Percentiles rank a stretch among this genome's conserved stretches.
Conservation (phyloP, 169 alveolate species). For the Eimeria sp. region DNA sequence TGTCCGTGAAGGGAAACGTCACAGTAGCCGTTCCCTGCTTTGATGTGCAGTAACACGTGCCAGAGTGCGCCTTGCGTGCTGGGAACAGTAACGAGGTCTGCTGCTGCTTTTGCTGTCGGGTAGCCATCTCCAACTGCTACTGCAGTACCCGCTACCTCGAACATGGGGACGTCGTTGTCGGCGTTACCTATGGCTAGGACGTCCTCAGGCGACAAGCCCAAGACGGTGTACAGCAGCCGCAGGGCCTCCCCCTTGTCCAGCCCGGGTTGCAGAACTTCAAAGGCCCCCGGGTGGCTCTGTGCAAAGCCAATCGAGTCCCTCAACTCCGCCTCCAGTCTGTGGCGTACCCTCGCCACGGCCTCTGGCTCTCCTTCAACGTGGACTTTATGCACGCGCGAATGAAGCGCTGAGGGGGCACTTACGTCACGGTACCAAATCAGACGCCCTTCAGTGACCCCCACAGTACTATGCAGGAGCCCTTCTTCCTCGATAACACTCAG, state of each 20-base stretch:
- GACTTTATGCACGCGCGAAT: background rate
- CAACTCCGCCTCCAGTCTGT: background rate
- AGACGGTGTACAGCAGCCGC: background rate
- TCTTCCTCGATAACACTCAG: background rate
- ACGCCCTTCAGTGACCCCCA: background rate
- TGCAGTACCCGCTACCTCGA: constrained; percentile 82
- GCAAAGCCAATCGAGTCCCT: constrained; percentile 21
- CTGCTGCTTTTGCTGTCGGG: background rate
- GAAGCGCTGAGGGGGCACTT: too few species aligned
- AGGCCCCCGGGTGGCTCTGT: background rate
- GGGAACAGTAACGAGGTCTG: constrained; percentile 32
- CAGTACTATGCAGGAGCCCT: background rate
- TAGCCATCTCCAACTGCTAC: constrained; percentile 85
- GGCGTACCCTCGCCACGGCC: background rate
- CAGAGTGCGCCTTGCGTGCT: constrained; percentile 29
- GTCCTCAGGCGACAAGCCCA: constrained; percentile 78
- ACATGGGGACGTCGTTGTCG: constrained; percentile 88
- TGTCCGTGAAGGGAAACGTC: background rate
- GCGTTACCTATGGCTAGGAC: constrained; percentile 89
- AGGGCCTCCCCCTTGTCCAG: constrained; percentile 35
- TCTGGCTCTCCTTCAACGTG: constrained; percentile 20
- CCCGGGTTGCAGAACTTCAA: background rate
- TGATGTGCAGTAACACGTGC: background rate
- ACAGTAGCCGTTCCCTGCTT: background rate
- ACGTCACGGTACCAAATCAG: background rate